A percentile compares a stretch with the other conserved stretches of the same genome.
These are phyloP conservation scores for Pleurotus djamor DNA, from an alignment of 768 basidiomycete genomes.

Conservation along the genomic window DNA sequence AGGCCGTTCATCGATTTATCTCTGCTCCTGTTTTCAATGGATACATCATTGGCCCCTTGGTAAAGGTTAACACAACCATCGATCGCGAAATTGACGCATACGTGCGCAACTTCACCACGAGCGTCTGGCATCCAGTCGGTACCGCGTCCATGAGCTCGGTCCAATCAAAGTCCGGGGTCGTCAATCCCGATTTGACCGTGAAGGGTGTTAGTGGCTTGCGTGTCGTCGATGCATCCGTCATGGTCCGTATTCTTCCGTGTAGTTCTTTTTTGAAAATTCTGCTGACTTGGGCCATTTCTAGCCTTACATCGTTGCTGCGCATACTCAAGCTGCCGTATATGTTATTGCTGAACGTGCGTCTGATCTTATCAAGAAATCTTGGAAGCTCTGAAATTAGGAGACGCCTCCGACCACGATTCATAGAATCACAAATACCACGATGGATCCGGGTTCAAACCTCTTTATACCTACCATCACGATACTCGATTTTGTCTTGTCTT, in stretches of 20 bases:
- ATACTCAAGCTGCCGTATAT: conserved; percentile 20
- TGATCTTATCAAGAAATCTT: conserved; percentile 17
- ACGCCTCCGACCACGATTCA: no score
- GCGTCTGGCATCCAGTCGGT: conserved; percentile 26
- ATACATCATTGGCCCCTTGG: conserved; percentile 13
- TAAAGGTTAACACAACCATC: conserved; percentile 15
- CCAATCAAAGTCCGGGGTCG: conserved; percentile 15
- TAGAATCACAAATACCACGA: no score
- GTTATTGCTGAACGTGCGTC: conserved; percentile 21
- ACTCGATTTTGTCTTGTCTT: no score
- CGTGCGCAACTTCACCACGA: conserved; percentile 16
- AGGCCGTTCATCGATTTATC: conserved; percentile 12
- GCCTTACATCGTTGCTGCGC: conserved; percentile 19
- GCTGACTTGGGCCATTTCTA: neutral
- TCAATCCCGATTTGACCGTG: conserved; percentile 27
- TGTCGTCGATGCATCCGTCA: conserved; percentile 33
- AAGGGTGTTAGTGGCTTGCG: conserved; percentile 31
- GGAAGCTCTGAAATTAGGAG: neutral
- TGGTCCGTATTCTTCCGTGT: conserved; percentile 13
- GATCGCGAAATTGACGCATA: conserved; percentile 24
- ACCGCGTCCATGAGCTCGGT: conserved; percentile 22
- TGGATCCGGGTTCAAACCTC: no score
- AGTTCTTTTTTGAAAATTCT: neutral
- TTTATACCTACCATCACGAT: no score
- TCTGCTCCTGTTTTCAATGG: conserved; percentile 14